A percentile compares a stretch with the other conserved stretches of the same genome.
Conservation (phyloP, 148 eudicot genomes). For the Rhododendron mucronatum region DNA sequence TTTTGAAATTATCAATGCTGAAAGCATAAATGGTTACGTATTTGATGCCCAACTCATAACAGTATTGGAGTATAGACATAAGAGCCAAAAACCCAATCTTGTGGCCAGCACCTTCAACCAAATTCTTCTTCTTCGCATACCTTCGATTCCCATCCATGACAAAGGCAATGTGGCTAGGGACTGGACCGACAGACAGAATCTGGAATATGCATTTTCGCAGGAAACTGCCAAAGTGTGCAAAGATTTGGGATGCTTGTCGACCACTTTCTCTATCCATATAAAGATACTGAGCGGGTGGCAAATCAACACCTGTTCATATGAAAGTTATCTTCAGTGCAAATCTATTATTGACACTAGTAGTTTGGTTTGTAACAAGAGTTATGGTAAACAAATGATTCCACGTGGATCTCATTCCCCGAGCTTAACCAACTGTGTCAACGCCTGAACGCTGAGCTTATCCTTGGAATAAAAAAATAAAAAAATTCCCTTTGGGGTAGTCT, state of each 20-base stretch:
- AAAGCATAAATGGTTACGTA: conserved; percentile 59
- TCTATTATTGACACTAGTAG: background rate
- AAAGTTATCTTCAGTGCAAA: background rate
- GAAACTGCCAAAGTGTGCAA: conserved; percentile 18
- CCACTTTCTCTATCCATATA: conserved; percentile 13
- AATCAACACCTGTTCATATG: background rate
- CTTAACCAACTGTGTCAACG: background rate
- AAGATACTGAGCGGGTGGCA: background rate
- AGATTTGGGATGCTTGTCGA: conserved; percentile 5
- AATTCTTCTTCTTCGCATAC: conserved; percentile 44
- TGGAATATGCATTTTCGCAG: conserved; percentile 37
- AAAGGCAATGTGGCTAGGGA: conserved; percentile 64
- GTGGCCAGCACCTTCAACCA: conserved; percentile 55
- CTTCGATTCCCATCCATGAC: conserved; percentile 81
- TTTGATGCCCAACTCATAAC: conserved; percentile 55
- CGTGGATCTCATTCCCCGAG: background rate
- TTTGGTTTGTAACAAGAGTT: background rate
- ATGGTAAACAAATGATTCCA: background rate
- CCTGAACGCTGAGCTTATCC: background rate
- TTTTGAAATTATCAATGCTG: conserved; percentile 67
- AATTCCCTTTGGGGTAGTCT: background rate
- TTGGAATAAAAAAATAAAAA: no score
- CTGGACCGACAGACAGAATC: conserved; percentile 43
- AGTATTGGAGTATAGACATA: conserved; percentile 45
- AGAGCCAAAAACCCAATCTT: conserved; percentile 44